Evolutionary conservation across 2,329 filamentous ascomycete genomes (phyloP), one percentile per base, ranked within the genome.

Genomic region (Uncinocarpus reesii): DNA sequence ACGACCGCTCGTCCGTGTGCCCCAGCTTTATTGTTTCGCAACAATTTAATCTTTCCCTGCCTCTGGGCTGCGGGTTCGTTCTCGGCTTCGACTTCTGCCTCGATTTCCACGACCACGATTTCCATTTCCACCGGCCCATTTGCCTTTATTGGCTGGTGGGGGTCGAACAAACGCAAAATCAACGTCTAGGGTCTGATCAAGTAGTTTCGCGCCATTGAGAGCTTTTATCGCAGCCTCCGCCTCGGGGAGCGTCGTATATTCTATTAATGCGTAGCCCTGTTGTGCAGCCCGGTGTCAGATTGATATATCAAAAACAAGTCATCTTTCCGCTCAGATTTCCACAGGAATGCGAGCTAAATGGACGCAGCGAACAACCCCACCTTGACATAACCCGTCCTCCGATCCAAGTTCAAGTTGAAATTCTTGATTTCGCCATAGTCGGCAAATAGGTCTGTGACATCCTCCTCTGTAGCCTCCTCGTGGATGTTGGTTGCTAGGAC

Each of bases 351-450:
- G 40, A 49, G 7, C 8, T 32, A 21, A 42, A 10, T 52, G n/a
- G n/a, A n/a, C n/a, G n/a, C n/a, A n/a, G n/a, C n/a, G n/a, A n/a
- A n/a, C n/a, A n/a, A n/a, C 57, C 65, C 15, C 59, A 81, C 79
- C 76, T 83, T 83, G 52, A 81, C 79, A 61, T 81, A 83, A 62
- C 79, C 79, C 15, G 79, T 81, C 57, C 79, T 69, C 45, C 79
- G 72, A 61, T 83, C 79, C 54, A 83, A 62, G 59, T 82, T 82
- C 67, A 83, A 65, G 59, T 79, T 79, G 58, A 81, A 64, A 59
- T 82, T 82, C 71, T 81, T 81, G 58, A 83, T 80, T 58, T 81
- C 77, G 48, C 79, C 79, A 56, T 76, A 79, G 52, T 83, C 79
- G 51, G 76, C 78, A 60, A 83, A 83, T 57, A 81, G 63, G 56